Conservation (phyloP, 805 yeast genomes). For the Diddensiella santjacobensis region DNA sequence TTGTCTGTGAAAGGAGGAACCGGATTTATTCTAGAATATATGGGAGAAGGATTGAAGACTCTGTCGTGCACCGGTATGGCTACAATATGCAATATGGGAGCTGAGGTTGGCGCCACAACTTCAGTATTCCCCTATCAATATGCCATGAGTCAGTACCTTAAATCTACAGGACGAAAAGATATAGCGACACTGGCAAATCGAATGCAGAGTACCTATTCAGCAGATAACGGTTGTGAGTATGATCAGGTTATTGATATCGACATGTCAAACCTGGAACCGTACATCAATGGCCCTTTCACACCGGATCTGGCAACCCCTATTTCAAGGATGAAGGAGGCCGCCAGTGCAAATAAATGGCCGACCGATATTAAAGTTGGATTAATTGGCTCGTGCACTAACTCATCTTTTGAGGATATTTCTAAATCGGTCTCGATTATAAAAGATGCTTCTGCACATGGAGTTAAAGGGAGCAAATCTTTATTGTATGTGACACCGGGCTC, state of each 20-base stretch:
- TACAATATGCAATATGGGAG: conserved; percentile 99
- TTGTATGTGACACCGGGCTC: conserved; percentile 97
- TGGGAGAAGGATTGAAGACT: conserved; percentile 88
- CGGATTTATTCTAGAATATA: conserved; percentile 92
- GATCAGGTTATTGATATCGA: conserved; percentile 90
- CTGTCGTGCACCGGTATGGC: conserved; percentile 98
- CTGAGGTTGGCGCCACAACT: conserved; percentile 98
- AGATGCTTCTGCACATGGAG: conserved; percentile 86
- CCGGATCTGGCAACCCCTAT: conserved; percentile 97
- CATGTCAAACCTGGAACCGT: conserved; percentile 84
- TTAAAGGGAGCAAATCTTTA: conserved; percentile 78
- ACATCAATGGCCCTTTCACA: conserved; percentile 95
- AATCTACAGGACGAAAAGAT: conserved; percentile 78
- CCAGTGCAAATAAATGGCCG: conserved; percentile 87
- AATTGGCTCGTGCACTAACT: conserved; percentile 97
- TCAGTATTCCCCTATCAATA: conserved; percentile 91
- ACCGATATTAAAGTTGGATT: conserved; percentile 86
- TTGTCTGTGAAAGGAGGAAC: conserved; percentile 98
- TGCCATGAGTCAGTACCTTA: conserved; percentile 74
- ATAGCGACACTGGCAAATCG: conserved; percentile 76
- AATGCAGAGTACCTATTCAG: conserved; percentile 62
- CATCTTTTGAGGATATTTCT: conserved; percentile 97
- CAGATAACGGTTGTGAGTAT: conserved; percentile 89
- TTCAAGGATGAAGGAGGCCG: conserved; percentile 77
- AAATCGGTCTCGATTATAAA: conserved; percentile 88